Percentiles rank a stretch among this genome's conserved stretches.
Evolutionary conservation across 176 grass and related monocot species (phyloP).

Genomic region (Lolium perenne): DNA sequence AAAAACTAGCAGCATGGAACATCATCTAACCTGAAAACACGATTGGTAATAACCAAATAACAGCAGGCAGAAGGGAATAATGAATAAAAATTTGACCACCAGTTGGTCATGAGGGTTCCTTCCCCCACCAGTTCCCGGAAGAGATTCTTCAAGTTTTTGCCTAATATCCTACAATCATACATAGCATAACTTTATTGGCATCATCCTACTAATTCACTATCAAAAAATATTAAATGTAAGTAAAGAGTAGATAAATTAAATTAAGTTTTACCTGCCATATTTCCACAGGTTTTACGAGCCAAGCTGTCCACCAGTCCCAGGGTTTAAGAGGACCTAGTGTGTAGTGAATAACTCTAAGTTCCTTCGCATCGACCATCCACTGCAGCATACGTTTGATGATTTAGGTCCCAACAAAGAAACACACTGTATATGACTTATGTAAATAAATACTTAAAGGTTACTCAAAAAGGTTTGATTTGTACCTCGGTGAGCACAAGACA

Average conservation of each 20-base stretch:
- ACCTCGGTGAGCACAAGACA: conserved; percentile 2
- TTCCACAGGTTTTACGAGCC: conserved; percentile 95
- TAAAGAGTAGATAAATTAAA: conserved; percentile 13
- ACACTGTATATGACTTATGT: not conserved
- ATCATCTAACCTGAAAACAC: conserved; percentile 70
- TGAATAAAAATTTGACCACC: conserved; percentile 67
- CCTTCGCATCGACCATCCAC: conserved; percentile 99
- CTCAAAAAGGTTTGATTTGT: not conserved
- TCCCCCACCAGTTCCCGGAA: conserved; percentile 82
- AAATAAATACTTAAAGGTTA: conserved; percentile 22
- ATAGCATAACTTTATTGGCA: conserved; percentile 31
- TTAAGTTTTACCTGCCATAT: conserved; percentile 79
- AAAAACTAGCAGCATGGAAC: conserved; percentile 20
- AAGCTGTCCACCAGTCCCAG: conserved; percentile 98
- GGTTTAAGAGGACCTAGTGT: conserved; percentile 93
- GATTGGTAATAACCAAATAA: conserved; percentile 78
- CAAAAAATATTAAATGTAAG: conserved; percentile 21
- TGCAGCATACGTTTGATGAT: conserved; percentile 46
- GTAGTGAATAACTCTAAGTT: conserved; percentile 94
- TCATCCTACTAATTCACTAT: conserved; percentile 32
- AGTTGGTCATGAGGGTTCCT: conserved; percentile 69
- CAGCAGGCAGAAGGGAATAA: conserved; percentile 71
- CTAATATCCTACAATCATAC: conserved; percentile 65
- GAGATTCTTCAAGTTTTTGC: conserved; percentile 80
- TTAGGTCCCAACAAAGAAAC: conserved; percentile 27